Percentiles rank a stretch among this genome's conserved stretches.
Conservation (phyloP, 352 stramenopile genomes). For the Phytophthora tubulina region DNA sequence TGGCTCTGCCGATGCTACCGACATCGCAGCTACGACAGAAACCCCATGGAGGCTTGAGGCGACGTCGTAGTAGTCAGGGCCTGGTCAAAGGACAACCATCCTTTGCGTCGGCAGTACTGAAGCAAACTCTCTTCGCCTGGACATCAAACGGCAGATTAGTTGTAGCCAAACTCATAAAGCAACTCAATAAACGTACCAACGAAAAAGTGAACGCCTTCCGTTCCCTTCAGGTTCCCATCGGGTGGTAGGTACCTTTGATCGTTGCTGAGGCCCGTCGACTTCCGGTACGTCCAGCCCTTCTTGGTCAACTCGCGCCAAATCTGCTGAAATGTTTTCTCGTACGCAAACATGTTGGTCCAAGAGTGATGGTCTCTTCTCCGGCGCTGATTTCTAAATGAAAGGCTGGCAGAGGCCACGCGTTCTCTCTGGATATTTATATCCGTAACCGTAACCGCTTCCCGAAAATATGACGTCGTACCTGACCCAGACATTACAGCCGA, state of each 20-base stretch:
- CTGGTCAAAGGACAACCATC: no score
- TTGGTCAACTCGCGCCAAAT: constrained; percentile 10
- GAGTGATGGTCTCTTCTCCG: constrained; percentile 10
- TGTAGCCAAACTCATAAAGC: neutral
- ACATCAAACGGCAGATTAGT: no score
- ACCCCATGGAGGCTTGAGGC: no score
- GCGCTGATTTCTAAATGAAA: constrained; percentile 11
- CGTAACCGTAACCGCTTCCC: neutral
- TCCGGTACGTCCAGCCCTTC: constrained; percentile 13
- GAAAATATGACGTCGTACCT: constrained; percentile 14
- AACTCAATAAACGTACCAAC: constrained; percentile 7
- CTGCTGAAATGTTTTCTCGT: constrained; percentile 7
- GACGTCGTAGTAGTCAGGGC: no score
- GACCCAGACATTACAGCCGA: constrained; percentile 10
- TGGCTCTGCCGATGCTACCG: no score
- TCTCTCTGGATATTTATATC: constrained; percentile 19
- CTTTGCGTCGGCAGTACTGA: no score
- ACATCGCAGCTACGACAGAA: no score
- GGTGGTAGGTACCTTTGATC: constrained; percentile 3
- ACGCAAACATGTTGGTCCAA: constrained; percentile 1
- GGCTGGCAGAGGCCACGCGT: constrained; percentile 2
- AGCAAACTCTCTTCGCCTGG: no score
- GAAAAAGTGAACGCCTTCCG: constrained; percentile 16
- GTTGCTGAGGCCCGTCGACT: constrained; percentile 2
- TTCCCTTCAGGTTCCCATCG: constrained; percentile 9